Base-by-base conservation (phyloP, 371 early-diverging fungal genomes). In the Lichtheimia corymbifera region DNA sequence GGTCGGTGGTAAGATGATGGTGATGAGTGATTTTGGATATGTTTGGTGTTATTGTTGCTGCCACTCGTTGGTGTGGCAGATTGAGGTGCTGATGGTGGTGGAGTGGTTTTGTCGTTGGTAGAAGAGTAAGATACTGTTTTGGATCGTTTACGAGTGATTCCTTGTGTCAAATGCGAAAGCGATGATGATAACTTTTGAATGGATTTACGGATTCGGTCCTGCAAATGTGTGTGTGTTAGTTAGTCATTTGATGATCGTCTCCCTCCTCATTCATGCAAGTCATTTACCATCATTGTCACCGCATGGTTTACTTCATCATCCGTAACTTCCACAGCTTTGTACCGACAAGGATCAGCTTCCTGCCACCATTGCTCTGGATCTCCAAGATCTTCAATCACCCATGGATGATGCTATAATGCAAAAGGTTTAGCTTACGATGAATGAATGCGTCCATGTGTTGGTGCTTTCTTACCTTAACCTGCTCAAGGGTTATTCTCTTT, bases 401-500 rank as follows among this genome's bases (percentile, higher is more conserved):
- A 98, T 18, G 93, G 91, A 74, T 96, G 97, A 30, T 67, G 65
- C 83, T 91, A 55, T 1, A 18, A 18, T 1, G 35, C 51, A 47
- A 50, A 20, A 17, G 43, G 18, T 18, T 12, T 27, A 41, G 4
- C 22, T 12, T 43, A 24, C 22, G 4, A 9, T 11, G 35, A 35
- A 35, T 35, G 11, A 9, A 35, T 35, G 35, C 11, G 2, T 35
- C 9, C 11, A 35, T 35, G n/a, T 35, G 35, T 11, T 14, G 6
- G 6, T 14, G 35, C n/a, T 30, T 55, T 53, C n/a, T 30, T 55
- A 89, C 89, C 81, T 92, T 96, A 44, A 94, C 89, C 70, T 95
- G 87, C 35, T 88, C 89, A 35, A 97, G 77, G 4, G 90, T 91
- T 6, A 94, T 90, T 6, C 98, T 85, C 41, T 84, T 86, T 49